Percentiles rank a stretch among this genome's conserved stretches.
phyloP scores from a whole-genome alignment of 2,329 filamentous ascomycete genomes.

The Orbilia javanica region DNA sequence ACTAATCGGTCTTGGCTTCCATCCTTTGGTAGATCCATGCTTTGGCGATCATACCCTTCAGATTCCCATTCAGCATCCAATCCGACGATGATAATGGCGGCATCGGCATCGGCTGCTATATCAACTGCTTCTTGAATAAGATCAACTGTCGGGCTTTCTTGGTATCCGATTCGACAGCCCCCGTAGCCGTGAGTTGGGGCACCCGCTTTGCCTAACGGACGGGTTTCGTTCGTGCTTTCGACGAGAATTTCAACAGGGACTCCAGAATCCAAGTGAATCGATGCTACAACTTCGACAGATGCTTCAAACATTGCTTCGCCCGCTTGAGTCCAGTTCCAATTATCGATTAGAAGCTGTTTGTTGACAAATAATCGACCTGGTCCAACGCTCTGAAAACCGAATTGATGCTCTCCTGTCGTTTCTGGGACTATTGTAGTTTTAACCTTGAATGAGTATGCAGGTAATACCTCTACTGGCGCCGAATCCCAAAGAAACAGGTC shows the following conservation, averaged over 20 bases:
- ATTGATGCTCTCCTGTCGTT: conserved; percentile 73
- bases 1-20: conserved; percentile 75
- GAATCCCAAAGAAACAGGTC: conserved; percentile 80
- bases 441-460: conserved; percentile 75
- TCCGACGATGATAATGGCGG: conserved; percentile 77
- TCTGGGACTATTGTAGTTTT: conserved; percentile 73
- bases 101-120: conserved; percentile 73
- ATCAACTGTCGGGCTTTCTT: conserved; percentile 70
- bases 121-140: conserved; percentile 76
- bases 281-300: conserved; percentile 74
- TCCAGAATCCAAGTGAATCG: conserved; percentile 72
- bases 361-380: conserved; percentile 74
- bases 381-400: conserved; percentile 77
- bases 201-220: conserved; percentile 72
- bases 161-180: conserved; percentile 78
- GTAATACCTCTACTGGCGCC: conserved; percentile 73
- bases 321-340: conserved; percentile 78
- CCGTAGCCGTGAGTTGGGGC: conserved; percentile 76
- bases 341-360: conserved; percentile 73
- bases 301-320: conserved; percentile 79
- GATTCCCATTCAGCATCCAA: conserved; percentile 82
- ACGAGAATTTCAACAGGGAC: conserved; percentile 74
- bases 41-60: conserved; percentile 77
- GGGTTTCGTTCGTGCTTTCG: conserved; percentile 76
- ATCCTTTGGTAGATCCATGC: conserved; percentile 72